Evolutionary conservation across 2,329 filamentous ascomycete species (phyloP), one percentile per base, ranked within the genome.

Genomic region (Magnaporthiopsis incrustans): DNA sequence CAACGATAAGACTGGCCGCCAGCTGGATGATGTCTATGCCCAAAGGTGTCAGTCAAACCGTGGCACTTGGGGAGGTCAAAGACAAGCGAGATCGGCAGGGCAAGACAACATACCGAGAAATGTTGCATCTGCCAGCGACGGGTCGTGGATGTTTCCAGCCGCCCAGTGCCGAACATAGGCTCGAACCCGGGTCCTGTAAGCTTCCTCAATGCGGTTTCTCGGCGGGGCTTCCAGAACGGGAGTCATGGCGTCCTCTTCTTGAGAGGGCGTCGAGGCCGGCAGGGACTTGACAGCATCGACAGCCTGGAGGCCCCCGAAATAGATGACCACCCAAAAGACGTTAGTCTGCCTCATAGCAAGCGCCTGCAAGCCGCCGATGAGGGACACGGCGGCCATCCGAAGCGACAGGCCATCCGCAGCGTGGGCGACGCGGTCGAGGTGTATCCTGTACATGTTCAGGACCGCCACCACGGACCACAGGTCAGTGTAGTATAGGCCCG

Each of bases 401-500:
- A 63, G 67, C 38, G 67, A 65, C 12, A 63, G 25, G 4, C 26
- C 30, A 27, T 59, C 58, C 15, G 12, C 11, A 11, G 6, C 7
- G 44, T 53, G 44, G n/a, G 53, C 75, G 2, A 82, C 67, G 22
- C 84, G 80, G 30, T 71, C 66, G 5, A 87, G 74, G 66, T 84
- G 82, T 64, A 82, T 78, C 50, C 82, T 78, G 71, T 93, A 95
- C 1, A 86, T 85, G 2, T 86, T 73, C 11, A 97, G 77, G 0
- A 97, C 91, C 1, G 87, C 82, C 10, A 90, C 79, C 0, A 92
- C 90, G 0, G 94, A 96, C 62, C 90, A 81, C 3, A 97, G 84
- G 74, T 99, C 95, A 0, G 95, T 99, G 74, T 99, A 99, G 75
- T 96, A 99, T 10, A 99, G 79, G 0, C 86, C 92, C 0, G 92